Evolutionary conservation across 192 early-diverging fungal species (phyloP), one percentile per base, ranked within the genome.

Genomic region (Dissophora ornata): DNA sequence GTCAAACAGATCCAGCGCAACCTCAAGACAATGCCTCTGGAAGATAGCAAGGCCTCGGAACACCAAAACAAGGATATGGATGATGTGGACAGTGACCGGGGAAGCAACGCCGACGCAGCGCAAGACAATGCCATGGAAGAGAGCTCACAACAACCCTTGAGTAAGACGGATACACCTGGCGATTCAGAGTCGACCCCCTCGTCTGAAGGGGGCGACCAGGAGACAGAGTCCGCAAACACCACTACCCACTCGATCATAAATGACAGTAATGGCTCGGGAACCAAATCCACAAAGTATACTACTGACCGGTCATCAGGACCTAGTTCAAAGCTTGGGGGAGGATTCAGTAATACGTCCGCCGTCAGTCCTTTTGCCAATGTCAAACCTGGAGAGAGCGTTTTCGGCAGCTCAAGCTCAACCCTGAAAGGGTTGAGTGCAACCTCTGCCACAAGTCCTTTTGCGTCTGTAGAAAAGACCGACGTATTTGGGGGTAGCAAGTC

Each of bases 21-120:
- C 19, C 45, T 77, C 32, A 77, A 77, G 59, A 77, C 73, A 21
- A 77, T 77, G 73, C 73, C 73, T 19, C 19, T 77, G 36, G 73
- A 77, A 46, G 73, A 77, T 38, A 45, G 11, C 16, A 67, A 38
- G 22, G 56, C 6, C 4, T 33, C 41, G 2, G 19, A 40, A 22
- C 21, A 25, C 9, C 32, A 64, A 21, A 46, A 22, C 58, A 77
- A 67, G 34, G 73, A 77, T 13, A 77, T 77, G 73, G 73, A 77
- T n/a, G 73, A 77, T 33, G 73, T 67, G 9, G 63, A 75, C 28
- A 77, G 73, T 38, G 71, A 74, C 28, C 45, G 28, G 12, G 71
- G 71, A 40, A 75, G 63, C 57, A 30, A 28, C 16, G 71, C 34
- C 10, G 70, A 64, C 4, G 45, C 24, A n/a, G 40, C 53, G 19